Base-by-base conservation (phyloP, 176 grass and related monocot genomes). In the Zea mays region DNA sequence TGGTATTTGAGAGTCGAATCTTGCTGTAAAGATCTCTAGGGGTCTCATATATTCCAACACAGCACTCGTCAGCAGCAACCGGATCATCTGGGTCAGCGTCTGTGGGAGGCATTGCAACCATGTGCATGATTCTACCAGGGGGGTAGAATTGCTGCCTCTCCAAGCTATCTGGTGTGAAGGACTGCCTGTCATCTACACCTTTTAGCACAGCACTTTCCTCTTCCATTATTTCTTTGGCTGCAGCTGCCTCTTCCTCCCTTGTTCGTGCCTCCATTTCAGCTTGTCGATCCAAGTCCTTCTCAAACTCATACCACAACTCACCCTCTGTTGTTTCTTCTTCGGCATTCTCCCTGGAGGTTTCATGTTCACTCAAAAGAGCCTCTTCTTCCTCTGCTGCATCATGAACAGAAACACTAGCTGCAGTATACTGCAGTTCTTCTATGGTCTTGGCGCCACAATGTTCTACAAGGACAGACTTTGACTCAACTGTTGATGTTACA, bases 61-160 rank as follows among this genome's bases (percentile, higher is more conserved):
- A 79, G 40, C 81, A 90, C 80, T 90, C 95, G 17, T 92, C 87
- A 14, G 69, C 11, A 9, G 62, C 69, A 38, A 84, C 60, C 10
- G 77, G 67, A 56, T 88, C 83, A 42, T 84, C 79, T 4, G 61
- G 72, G 48, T 83, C 87, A 39, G 75, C 58, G 55, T 90, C 89
- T 48, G 76, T 17, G 39, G 77, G 69, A 44, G 89, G 95, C 83
- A 94, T 74, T 10, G 71, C 78, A 40, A 98, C 91, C 91, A 98
- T 98, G 74, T 98, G 95, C 95, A 98, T 94, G 43, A 98, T 94
- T 75, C 87, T 86, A 17, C 95, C 95, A 5, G 95, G 95, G 10
- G 95, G 95, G 67, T 98, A 98, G 87, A 98, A 98, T 62, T 93
- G 87, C 42, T 94, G 91, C 15, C 75, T 68, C 82, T 93, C 88